Conservation (phyloP, 2,329 filamentous ascomycete genomes). For the Xylaria digitata region DNA sequence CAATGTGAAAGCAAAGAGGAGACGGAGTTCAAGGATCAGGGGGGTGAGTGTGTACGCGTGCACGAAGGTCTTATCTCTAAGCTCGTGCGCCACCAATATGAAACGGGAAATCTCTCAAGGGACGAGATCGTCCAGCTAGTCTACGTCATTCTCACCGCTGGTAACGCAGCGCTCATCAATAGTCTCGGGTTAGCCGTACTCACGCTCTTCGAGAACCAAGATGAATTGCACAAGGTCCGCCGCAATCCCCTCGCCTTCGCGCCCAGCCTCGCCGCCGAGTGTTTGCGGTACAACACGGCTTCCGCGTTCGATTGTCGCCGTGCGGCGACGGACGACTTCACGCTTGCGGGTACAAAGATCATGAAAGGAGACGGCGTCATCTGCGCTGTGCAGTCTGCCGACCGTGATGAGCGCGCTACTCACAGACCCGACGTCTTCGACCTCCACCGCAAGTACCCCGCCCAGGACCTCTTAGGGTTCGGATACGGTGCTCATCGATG, state of each 20-base stretch:
- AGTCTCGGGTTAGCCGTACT: conserved; percentile 32
- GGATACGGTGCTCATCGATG: conserved; percentile 21
- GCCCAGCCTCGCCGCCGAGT: conserved; percentile 21
- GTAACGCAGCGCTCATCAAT: conserved; percentile 34
- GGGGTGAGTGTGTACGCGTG: not conserved
- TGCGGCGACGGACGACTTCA: conserved; percentile 7
- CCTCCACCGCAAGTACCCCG: conserved; percentile 8
- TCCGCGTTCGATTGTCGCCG: conserved; percentile 23
- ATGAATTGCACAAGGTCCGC: conserved; percentile 29
- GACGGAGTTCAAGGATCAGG: not conserved
- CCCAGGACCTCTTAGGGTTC: conserved; percentile 13
- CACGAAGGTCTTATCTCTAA: conserved; percentile 27
- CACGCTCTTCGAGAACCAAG: conserved; percentile 29
- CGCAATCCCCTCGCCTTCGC: conserved; percentile 21
- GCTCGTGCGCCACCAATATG: conserved; percentile 23
- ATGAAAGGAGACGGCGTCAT: conserved; percentile 29
- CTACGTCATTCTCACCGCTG: conserved; percentile 30
- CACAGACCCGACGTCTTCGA: conserved; percentile 23
- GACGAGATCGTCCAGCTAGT: conserved; percentile 26
- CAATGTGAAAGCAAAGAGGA: not conserved
- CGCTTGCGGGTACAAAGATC: not conserved
- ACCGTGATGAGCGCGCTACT: conserved; percentile 18
- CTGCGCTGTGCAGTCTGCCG: conserved; percentile 27
- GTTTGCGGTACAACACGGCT: conserved; percentile 26
- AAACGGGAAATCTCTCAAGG: conserved; percentile 17